Evolutionary conservation across 208 protist species (phyloP).

Genomic region (Leishmania amazonensis): DNA sequence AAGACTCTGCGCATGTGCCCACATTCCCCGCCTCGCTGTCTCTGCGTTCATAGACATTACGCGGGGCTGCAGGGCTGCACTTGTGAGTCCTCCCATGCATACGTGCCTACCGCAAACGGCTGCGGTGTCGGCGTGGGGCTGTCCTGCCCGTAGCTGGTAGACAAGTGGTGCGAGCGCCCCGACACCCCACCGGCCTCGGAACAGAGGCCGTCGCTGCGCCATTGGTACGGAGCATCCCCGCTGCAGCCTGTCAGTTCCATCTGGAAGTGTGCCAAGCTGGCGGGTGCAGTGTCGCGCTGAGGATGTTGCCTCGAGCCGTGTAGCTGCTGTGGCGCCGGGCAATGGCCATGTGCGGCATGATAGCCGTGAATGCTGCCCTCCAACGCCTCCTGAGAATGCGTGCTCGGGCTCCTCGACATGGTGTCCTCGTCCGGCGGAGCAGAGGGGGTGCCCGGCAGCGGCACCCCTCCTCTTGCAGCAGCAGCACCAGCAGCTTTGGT

Average conservation of each 20-base stretch:
- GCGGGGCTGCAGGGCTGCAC: conserved; percentile 9
- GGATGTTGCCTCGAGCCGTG: background rate
- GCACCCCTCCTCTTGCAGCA: background rate
- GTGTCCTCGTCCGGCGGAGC: conserved; percentile 24
- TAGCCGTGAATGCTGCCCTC: background rate
- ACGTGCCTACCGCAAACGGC: background rate
- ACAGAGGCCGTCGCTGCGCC: background rate
- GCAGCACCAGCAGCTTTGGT: background rate
- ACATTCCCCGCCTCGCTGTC: background rate
- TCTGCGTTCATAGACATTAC: background rate
- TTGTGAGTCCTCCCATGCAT: conserved; percentile 10
- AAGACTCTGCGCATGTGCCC: background rate
- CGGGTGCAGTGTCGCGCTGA: background rate
- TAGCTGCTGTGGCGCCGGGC: background rate
- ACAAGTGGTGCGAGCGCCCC: conserved; percentile 21
- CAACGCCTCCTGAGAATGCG: background rate
- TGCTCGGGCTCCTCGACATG: conserved; percentile 11
- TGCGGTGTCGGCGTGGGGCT: conserved; percentile 19
- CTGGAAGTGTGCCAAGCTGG: background rate
- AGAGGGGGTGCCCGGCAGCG: background rate
- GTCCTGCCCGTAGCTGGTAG: conserved; percentile 23
- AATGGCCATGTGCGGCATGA: background rate
- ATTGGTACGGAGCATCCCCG: background rate
- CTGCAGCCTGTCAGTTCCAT: background rate
- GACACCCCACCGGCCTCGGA: conserved; percentile 22